Percentiles rank a stretch among this genome's conserved stretches.
These are phyloP conservation scores for Senna siamea DNA, from an alignment of 306 rosid genomes.

Conservation along the genomic window DNA sequence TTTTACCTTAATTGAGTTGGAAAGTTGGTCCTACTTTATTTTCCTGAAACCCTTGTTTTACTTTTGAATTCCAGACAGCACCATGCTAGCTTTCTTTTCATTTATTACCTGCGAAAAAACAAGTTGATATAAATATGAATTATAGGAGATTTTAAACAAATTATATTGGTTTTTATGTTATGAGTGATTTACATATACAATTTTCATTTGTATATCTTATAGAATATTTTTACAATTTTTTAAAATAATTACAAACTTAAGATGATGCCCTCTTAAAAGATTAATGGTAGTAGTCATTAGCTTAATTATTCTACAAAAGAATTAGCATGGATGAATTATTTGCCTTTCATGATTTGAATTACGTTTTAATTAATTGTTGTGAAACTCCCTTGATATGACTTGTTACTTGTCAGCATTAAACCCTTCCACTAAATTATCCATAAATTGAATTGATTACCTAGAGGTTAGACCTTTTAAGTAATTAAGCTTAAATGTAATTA, in stretches of 20 bases:
- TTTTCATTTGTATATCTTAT: no score
- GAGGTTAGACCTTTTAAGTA: no score
- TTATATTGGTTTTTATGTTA: no score
- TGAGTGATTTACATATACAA: no score
- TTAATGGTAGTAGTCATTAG: neutral
- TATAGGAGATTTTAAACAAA: no score
- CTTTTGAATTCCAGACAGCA: neutral
- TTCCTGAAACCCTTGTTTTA: slow-evolving; percentile 2
- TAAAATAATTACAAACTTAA: neutral
- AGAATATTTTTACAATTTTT: neutral
- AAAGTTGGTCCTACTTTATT: slow-evolving; percentile 30
- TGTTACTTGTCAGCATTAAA: neutral
- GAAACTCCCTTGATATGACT: slow-evolving; percentile 9
- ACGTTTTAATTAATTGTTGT: neutral
- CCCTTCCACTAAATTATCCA: neutral
- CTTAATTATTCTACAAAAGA: neutral
- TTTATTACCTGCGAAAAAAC: neutral
- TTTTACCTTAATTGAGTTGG: slow-evolving; percentile 24
- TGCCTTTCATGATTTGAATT: no score
- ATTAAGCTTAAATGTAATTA: neutral
- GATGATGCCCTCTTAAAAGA: neutral
- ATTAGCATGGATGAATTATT: neutral
- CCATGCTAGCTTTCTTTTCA: neutral
- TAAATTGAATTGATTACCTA: neutral
- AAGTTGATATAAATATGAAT: no score